Percentiles rank a stretch among this genome's conserved stretches.
Evolutionary conservation across 1,139 yeast genomes (phyloP).

Genomic region (Taiozyma sp.): DNA sequence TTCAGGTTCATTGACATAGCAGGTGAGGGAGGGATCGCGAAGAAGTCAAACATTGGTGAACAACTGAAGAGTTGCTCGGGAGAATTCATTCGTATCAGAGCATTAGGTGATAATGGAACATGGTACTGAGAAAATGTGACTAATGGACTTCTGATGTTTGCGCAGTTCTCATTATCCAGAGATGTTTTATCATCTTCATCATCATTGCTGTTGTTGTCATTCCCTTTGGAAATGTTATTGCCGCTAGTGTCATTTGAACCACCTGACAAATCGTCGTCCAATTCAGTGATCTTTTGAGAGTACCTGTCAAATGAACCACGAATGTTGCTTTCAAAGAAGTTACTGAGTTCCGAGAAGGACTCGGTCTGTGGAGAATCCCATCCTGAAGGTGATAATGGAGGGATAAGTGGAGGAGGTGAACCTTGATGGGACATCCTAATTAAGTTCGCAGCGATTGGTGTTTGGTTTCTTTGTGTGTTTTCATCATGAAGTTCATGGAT

Average conservation of each 20-base stretch:
- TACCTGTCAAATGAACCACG: conserved; percentile 13
- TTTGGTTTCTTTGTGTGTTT: conserved; percentile 8
- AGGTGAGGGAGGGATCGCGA: not conserved
- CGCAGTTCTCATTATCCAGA: not conserved
- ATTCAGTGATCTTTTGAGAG: conserved; percentile 13
- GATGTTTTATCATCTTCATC: not conserved
- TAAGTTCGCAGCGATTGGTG: conserved; percentile 20
- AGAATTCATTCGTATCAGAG: not conserved
- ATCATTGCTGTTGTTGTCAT: not conserved
- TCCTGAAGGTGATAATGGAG: conserved; percentile 7
- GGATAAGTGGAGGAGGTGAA: not conserved
- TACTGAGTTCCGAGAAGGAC: conserved; percentile 17
- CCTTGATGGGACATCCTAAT: conserved; percentile 12
- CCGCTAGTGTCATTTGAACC: not conserved
- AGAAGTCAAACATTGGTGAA: not conserved
- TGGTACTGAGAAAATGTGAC: not conserved
- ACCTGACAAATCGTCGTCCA: conserved; percentile 11
- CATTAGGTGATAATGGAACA: not conserved
- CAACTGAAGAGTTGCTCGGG: not conserved
- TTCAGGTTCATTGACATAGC: conserved; percentile 23
- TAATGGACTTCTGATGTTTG: not conserved
- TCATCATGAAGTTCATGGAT: conserved; percentile 6
- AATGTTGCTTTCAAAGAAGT: conserved; percentile 21
- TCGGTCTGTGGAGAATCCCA: conserved; percentile 11
- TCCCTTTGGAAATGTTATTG: not conserved